phyloP scores from a whole-genome alignment of 306 rosid genomes.

The Medicago ruthenica region DNA sequence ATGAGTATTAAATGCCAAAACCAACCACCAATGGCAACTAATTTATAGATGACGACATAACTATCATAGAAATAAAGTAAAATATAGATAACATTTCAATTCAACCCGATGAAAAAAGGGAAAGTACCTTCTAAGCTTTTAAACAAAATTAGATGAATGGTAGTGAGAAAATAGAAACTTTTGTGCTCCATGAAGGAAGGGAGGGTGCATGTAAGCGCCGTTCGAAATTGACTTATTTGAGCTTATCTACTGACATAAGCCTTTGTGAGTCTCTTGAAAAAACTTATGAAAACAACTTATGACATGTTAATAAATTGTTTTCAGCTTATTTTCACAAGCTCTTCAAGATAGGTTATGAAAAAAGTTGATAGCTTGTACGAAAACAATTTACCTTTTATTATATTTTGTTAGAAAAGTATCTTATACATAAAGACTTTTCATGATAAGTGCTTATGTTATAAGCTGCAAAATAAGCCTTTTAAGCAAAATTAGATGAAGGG shows the following conservation, averaged over 20 bases:
- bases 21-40: background rate
- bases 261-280: no score
- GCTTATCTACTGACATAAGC: no score
- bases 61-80: background rate
- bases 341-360: no score
- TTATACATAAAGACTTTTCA: no score
- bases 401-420: no score
- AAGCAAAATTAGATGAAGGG: background rate
- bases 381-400: no score
- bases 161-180: background rate
- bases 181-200: background rate
- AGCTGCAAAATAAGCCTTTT: background rate
- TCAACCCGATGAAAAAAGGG: background rate
- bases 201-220: background rate
- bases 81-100: background rate
- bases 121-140: background rate
- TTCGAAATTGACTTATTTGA: no score
- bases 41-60: background rate
- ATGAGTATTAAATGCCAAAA: constrained; percentile 3
- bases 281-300: no score
- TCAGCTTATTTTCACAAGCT: no score
- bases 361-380: no score
- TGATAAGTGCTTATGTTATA: no score
- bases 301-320: no score
- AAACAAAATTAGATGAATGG: background rate